Percentiles rank a stretch among this genome's conserved stretches.
Evolutionary conservation across 2,329 filamentous ascomycete species (phyloP).

Genomic region (Elsinoe batatas): DNA sequence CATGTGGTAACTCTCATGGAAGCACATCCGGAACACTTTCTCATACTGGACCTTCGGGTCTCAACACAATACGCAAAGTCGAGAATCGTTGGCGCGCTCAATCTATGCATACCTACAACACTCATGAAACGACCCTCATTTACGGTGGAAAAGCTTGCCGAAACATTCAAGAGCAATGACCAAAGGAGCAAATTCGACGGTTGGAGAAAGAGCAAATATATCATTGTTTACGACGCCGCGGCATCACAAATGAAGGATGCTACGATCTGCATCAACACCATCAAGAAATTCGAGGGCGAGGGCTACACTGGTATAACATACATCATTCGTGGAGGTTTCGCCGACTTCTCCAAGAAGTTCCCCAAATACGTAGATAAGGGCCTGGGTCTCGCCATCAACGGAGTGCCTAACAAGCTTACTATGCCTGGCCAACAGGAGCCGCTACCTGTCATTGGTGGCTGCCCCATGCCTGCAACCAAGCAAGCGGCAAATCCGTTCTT

Average conservation of each 20-base stretch:
- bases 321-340: constrained; percentile 75
- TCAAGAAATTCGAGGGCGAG: constrained; percentile 85
- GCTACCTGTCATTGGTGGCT: constrained; percentile 79
- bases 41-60: constrained; percentile 79
- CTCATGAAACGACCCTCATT: constrained; percentile 84
- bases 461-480: constrained; percentile 62
- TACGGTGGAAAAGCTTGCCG: constrained; percentile 74
- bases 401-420: constrained; percentile 14
- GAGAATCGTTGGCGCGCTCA: constrained; percentile 70
- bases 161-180: constrained; percentile 63
- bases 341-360: constrained; percentile 58
- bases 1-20: constrained; percentile 40
- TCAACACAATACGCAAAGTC: constrained; percentile 70
- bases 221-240: constrained; percentile 78
- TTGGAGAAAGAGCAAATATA: constrained; percentile 64
- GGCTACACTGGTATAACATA: constrained; percentile 65
- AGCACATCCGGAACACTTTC: constrained; percentile 41
- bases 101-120: constrained; percentile 90
- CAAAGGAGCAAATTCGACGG: constrained; percentile 63
- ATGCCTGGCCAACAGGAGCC: constrained; percentile 41
- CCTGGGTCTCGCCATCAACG: not conserved
- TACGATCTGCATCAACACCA: constrained; percentile 67
- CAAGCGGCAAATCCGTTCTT: constrained; percentile 81
- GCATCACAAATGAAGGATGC: constrained; percentile 75
- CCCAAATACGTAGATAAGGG: constrained; percentile 52